Percentiles rank a stretch among this genome's conserved stretches.
Conservation (phyloP, 2,329 filamentous ascomycete genomes). For the Diaporthe batatas region DNA sequence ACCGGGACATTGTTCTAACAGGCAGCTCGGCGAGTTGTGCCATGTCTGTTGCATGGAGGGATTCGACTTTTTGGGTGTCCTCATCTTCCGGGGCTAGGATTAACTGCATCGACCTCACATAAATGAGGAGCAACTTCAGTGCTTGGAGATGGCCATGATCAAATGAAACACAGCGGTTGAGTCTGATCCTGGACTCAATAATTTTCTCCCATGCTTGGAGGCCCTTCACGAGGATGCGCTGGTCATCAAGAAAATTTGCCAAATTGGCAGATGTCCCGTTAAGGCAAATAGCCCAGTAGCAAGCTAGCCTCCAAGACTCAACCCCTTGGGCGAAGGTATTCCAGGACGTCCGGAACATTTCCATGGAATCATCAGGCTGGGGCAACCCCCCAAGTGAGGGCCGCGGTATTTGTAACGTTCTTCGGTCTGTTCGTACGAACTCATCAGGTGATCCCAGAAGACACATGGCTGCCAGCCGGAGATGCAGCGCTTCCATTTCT, state of each 20-base stretch:
- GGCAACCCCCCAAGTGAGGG: neutral
- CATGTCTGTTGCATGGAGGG: neutral
- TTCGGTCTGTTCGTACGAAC: neutral
- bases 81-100: slow-evolving; percentile 5
- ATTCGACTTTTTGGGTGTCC: neutral
- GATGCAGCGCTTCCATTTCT: slow-evolving; percentile 6
- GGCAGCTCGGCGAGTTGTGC: neutral
- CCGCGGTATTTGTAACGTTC: neutral
- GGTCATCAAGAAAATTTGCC: neutral
- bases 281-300: slow-evolving; percentile 8
- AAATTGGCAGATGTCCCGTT: neutral
- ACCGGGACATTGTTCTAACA: neutral
- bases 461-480: slow-evolving; percentile 16
- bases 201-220: neutral
- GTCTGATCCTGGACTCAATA: neutral
- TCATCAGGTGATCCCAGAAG: neutral
- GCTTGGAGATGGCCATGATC: neutral
- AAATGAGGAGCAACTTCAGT: neutral
- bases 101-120: slow-evolving; percentile 10
- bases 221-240: neutral
- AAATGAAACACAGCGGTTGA: neutral
- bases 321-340: neutral
- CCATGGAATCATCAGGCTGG: neutral
- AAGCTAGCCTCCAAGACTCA: slow-evolving; percentile 11
- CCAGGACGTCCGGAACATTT: neutral